Conservation (phyloP, 768 basidiomycete genomes). For the Amanita rimosa region DNA sequence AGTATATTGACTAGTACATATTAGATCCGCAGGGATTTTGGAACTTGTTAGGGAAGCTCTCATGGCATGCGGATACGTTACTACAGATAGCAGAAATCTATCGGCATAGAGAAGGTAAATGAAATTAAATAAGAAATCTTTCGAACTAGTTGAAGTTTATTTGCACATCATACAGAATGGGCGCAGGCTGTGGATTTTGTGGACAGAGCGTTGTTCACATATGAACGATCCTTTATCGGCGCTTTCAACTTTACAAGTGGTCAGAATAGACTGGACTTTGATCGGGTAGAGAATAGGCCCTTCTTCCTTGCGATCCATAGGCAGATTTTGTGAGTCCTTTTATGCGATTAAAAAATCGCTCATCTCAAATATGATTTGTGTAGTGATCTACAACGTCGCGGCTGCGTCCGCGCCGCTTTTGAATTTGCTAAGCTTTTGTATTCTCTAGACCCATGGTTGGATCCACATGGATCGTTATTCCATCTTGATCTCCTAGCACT, state of each 20-base stretch:
- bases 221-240: constrained; percentile 83
- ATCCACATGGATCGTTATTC: constrained; percentile 78
- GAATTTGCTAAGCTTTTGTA: constrained; percentile 85
- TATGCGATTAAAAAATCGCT: background rate
- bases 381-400: constrained; percentile 81
- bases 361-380: background rate
- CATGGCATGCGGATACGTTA: constrained; percentile 91
- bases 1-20: background rate
- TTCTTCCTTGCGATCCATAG: constrained; percentile 86
- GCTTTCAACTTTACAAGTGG: constrained; percentile 80
- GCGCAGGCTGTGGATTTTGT: constrained; percentile 77
- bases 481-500: constrained; percentile 81
- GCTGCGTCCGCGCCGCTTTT: constrained; percentile 82
- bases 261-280: constrained; percentile 78
- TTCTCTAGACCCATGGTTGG: constrained; percentile 75
- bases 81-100: constrained; percentile 80
- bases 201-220: constrained; percentile 89
- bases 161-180: constrained; percentile 41
- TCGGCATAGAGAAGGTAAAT: constrained; percentile 76
- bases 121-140: too few relatives aligned
- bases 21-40: constrained; percentile 73
- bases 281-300: constrained; percentile 82
- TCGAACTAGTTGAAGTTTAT: background rate
- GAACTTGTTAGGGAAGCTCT: constrained; percentile 61
- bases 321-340: constrained; percentile 57